Conservation (phyloP, 2,329 filamentous ascomycete genomes). For the Exophiala xenobiotica region DNA sequence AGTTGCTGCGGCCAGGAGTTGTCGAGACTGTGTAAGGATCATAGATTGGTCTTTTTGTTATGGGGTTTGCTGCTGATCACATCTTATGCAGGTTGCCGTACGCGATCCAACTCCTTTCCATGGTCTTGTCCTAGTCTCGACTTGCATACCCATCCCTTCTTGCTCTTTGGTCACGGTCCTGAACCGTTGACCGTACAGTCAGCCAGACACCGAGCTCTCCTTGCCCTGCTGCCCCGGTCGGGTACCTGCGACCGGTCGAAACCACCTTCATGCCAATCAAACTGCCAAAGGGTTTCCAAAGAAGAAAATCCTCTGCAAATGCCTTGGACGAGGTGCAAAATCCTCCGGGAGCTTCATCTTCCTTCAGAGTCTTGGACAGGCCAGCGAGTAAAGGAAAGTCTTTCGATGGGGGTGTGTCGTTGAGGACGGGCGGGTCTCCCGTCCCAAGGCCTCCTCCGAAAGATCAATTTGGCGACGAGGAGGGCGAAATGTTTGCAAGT, state of each 20-base stretch:
- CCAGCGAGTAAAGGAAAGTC: conserved; percentile 45
- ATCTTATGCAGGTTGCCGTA: conserved; percentile 21
- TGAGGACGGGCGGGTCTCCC: conserved; percentile 35
- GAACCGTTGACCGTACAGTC: conserved; percentile 4
- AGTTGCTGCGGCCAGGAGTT: not conserved
- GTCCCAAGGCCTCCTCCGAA: conserved; percentile 34
- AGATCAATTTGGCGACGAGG: conserved; percentile 34
- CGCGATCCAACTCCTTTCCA: conserved; percentile 16
- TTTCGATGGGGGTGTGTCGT: conserved; percentile 39
- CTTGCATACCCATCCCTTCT: conserved; percentile 12
- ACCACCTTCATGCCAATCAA: conserved; percentile 54
- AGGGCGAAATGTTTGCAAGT: conserved; percentile 42
- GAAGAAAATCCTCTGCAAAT: conserved; percentile 57
- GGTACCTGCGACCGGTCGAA: conserved; percentile 12
- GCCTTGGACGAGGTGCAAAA: conserved; percentile 49
- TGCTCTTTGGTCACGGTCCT: conserved; percentile 9
- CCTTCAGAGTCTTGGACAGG: conserved; percentile 57
- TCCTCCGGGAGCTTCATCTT: conserved; percentile 33
- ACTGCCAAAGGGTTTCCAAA: conserved; percentile 52
- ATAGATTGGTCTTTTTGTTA: not conserved
- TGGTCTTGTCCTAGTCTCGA: conserved; percentile 16
- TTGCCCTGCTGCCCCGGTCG: conserved; percentile 7
- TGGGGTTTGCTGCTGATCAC: conserved; percentile 16
- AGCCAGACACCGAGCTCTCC: conserved; percentile 1
- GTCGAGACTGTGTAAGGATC: conserved; percentile 4